Evolutionary conservation across 2,329 filamentous ascomycete species (phyloP).

Genomic region (Phialemoniopsis sp.): DNA sequence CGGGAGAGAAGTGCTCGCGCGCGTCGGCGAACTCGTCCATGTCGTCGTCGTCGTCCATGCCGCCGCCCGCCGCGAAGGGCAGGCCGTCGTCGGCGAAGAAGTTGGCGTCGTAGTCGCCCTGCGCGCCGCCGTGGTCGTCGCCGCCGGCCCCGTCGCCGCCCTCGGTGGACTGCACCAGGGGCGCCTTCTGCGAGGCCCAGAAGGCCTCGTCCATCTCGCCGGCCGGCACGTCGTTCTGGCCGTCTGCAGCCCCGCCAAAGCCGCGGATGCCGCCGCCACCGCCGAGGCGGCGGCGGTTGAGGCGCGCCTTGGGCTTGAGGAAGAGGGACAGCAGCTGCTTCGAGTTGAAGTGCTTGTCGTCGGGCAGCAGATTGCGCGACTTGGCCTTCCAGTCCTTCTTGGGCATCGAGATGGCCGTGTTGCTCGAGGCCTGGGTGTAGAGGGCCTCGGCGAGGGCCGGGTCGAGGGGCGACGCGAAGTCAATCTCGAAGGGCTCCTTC

Average conservation of each 20-base stretch:
- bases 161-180: constrained; percentile 16
- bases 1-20: constrained; percentile 70
- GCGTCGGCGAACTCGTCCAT: constrained; percentile 74
- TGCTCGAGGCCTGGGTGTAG: constrained; percentile 76
- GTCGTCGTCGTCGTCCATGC: constrained; percentile 62
- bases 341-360: constrained; percentile 98
- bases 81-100: constrained; percentile 92
- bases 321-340: constrained; percentile 85
- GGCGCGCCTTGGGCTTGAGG: constrained; percentile 86
- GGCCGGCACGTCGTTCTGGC: constrained; percentile 52
- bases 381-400: constrained; percentile 97
- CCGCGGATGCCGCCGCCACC: constrained; percentile 32
- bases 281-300: constrained; percentile 61
- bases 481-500: constrained; percentile 93
- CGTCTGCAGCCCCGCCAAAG: constrained; percentile 30
- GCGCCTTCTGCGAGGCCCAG: constrained; percentile 75
- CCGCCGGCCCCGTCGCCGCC: constrained; percentile 20
- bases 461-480: constrained; percentile 76
- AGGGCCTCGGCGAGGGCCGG: constrained; percentile 68
- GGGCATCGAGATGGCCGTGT: constrained; percentile 76
- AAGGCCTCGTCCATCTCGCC: constrained; percentile 93
- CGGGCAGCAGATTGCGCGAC: constrained; percentile 85
- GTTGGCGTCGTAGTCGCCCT: constrained; percentile 90
- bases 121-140: constrained; percentile 39
- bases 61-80: constrained; percentile 62